Evolutionary conservation across 257 asterid species (phyloP).

Genomic region (Anisodus tanguticus): DNA sequence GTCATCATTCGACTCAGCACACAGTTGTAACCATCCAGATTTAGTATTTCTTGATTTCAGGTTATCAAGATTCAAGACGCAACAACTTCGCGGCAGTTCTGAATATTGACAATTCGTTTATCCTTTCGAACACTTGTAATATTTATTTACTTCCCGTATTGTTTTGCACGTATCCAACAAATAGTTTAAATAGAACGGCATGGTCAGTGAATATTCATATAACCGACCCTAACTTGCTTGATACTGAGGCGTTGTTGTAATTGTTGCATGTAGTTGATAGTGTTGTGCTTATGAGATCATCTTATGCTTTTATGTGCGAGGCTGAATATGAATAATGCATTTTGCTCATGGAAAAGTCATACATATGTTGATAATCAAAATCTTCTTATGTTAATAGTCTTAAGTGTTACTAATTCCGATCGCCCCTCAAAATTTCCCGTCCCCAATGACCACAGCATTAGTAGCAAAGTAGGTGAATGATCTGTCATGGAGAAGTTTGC

Average conservation of each 20-base stretch:
- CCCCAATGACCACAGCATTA: background rate
- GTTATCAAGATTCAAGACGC: too few relatives aligned
- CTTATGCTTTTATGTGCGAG: background rate
- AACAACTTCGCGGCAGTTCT: too few relatives aligned
- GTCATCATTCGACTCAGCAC: too few relatives aligned
- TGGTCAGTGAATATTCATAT: background rate
- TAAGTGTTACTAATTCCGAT: background rate
- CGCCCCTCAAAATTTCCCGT: background rate
- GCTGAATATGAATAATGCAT: background rate
- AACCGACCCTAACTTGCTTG: background rate
- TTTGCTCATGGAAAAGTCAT: background rate
- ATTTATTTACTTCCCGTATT: too few relatives aligned
- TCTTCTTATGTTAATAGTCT: background rate
- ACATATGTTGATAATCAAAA: background rate
- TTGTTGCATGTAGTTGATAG: background rate
- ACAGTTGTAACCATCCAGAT: too few relatives aligned
- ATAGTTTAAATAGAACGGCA: background rate
- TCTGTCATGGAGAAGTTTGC: background rate
- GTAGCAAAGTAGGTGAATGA: slow-evolving; percentile 12
- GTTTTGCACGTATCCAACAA: too few relatives aligned
- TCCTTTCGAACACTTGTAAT: too few relatives aligned
- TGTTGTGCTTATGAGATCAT: background rate
- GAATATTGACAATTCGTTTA: too few relatives aligned
- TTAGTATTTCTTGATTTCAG: too few relatives aligned
- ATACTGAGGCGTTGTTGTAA: background rate